phyloP scores from a whole-genome alignment of 331 rosid genomes.

The Prunus yedoensis region DNA sequence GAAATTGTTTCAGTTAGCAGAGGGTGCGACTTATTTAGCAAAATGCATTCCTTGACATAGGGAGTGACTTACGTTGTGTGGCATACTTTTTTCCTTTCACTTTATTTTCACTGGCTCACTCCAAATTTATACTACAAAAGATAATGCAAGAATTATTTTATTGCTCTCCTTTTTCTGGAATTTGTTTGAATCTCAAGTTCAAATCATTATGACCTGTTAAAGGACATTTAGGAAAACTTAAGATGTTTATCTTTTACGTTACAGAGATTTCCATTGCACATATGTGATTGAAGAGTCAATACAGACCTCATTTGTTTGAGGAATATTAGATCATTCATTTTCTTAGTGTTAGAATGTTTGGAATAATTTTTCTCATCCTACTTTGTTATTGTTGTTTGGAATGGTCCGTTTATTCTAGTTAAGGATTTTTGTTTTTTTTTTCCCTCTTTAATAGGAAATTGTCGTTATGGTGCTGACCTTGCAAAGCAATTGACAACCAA shows the following conservation, averaged over 20 bases:
- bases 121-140: neutral
- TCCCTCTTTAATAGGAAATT: constrained; percentile 53
- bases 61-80: neutral
- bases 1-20: neutral
- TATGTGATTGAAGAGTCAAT: neutral
- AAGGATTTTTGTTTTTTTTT: neutral
- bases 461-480: constrained; percentile 81
- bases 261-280: neutral
- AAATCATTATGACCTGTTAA: neutral
- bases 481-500: constrained; percentile 72
- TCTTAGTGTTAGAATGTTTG: neutral
- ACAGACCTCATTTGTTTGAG: neutral
- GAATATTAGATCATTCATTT: neutral
- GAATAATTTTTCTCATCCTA: neutral
- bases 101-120: neutral
- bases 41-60: neutral
- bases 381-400: neutral
- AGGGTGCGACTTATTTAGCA: neutral
- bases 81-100: neutral
- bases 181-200: constrained; percentile 9
- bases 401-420: neutral
- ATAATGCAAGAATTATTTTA: neutral
- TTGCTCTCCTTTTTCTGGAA: neutral
- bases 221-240: neutral
- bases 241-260: neutral